Evolutionary conservation across 78 protist species (phyloP), one percentile per base, ranked within the genome.

Genomic region (Dictyostelium capitatum): DNA sequence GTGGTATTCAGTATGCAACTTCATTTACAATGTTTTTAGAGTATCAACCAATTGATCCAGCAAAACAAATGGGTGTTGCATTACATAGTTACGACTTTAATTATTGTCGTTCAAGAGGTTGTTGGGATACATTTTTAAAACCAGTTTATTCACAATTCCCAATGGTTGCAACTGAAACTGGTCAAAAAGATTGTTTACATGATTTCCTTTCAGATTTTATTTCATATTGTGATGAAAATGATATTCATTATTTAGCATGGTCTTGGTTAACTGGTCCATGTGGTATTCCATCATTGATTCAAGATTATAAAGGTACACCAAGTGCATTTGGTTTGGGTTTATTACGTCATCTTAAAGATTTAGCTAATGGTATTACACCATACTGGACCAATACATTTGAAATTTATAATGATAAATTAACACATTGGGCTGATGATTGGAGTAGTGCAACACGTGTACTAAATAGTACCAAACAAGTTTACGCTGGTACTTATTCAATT

Each of bases 341-440:
- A 6, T 59, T 64, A 59, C 6, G 53, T 6, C 75, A 87, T 87
- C 46, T 77, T 19, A 0, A 28, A 2, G 54, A 53, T 32, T 43
- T 87, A 4, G 80, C 59, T 0, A 43, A 28, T 2, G 84, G 84
- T n/a, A n/a, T 47, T 8, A 14, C 7, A 14, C 93, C 93, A 64
- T 87, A 28, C 17, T 87, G 37, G 32, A 25, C 73, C 6, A 79
- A 75, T 70, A 77, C 85, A 2, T 87, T 87, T 64, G 83, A 87
- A 10, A 87, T 87, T 4, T 87, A 23, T n/a, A 77, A 87, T 30
- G 93, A 87, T 51, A 87, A 87, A 37, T 1, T 62, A 5, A 87
- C 93, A 0, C 93, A 87, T 77, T 87, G 93, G 93, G 84, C 48
- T 25, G 83, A 74, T 46, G 79, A 87, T 65, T 87, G 93, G 93